Percentiles rank a stretch among this genome's conserved stretches.
These are phyloP conservation scores for Cutaneotrichosporon sp. DNA, from an alignment of 1,284 basidiomycete genomes.

Conservation along the genomic window DNA sequence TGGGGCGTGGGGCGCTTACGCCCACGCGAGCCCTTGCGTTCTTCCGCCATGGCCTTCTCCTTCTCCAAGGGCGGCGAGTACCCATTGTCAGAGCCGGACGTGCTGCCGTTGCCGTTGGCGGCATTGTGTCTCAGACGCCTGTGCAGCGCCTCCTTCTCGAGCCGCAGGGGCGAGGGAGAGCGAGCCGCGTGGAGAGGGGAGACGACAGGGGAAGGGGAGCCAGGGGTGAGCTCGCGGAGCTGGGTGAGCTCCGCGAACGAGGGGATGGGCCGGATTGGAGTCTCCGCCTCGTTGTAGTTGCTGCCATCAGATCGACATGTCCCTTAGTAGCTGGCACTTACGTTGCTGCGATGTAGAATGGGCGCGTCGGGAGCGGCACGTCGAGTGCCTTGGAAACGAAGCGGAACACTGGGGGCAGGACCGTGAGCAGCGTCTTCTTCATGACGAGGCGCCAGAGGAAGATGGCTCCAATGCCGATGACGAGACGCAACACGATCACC, in stretches of 20 bases:
- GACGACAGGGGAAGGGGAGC: not conserved
- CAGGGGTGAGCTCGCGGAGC: conserved; percentile 13
- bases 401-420: conserved; percentile 78
- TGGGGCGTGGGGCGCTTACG: conserved; percentile 8
- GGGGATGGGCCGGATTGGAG: conserved; percentile 68
- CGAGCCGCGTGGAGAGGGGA: not conserved
- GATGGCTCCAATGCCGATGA: conserved; percentile 59
- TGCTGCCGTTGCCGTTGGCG: not conserved
- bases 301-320: conserved; percentile 26
- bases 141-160: conserved; percentile 13
- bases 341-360: conserved; percentile 85
- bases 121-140: conserved; percentile 5
- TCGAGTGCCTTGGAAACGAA: conserved; percentile 59
- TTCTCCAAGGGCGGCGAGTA: not conserved
- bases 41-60: not conserved
- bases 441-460: conserved; percentile 82
- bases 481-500: conserved; percentile 57
- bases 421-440: conserved; percentile 69
- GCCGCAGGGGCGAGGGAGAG: conserved; percentile 8
- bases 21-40: not conserved
- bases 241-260: conserved; percentile 74
- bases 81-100: not conserved
- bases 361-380: conserved; percentile 70
- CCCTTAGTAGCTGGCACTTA: conserved; percentile 43
- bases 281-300: conserved; percentile 70